Evolutionary conservation across 805 yeast species (phyloP).

Genomic region (Wickerhamomyces pijperi): DNA sequence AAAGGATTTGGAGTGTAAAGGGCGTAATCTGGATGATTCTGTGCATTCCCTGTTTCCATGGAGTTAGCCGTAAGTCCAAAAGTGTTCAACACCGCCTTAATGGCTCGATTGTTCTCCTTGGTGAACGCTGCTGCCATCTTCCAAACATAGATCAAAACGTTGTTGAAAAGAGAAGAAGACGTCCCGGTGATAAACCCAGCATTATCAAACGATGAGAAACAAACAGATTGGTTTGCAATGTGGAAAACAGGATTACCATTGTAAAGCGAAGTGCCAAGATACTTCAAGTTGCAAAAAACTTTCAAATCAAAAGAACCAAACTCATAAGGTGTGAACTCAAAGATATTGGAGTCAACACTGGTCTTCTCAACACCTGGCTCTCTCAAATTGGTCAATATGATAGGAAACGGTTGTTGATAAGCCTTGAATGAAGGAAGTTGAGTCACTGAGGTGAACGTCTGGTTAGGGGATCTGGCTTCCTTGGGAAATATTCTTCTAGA

Average conservation of each 20-base stretch:
- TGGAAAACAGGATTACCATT: conserved; percentile 29
- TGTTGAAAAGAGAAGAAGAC: conserved; percentile 49
- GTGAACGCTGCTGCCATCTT: conserved; percentile 22
- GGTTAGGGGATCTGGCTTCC: conserved; percentile 23
- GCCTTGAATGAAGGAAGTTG: conserved; percentile 25
- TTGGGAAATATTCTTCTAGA: conserved; percentile 33
- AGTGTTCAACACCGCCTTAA: conserved; percentile 26
- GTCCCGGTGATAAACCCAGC: conserved; percentile 52
- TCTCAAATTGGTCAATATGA: conserved; percentile 29
- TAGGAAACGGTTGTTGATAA: conserved; percentile 38
- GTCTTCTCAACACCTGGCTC: conserved; percentile 23
- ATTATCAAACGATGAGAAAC: conserved; percentile 46
- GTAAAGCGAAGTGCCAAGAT: conserved; percentile 36
- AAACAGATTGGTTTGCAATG: conserved; percentile 21
- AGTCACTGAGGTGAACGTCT: conserved; percentile 29
- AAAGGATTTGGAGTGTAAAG: conserved; percentile 55
- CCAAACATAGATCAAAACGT: conserved; percentile 34
- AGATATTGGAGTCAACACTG: conserved; percentile 29
- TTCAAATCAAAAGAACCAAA: conserved; percentile 59
- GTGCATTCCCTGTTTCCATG: conserved; percentile 16
- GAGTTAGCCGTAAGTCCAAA: conserved; percentile 30
- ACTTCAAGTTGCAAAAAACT: conserved; percentile 38
- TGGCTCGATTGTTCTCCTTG: conserved; percentile 21
- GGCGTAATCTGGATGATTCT: conserved; percentile 46
- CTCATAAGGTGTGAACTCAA: conserved; percentile 56